Base-by-base conservation (phyloP, 495 filamentous ascomycete species). In the Delitschia confertaspora region DNA sequence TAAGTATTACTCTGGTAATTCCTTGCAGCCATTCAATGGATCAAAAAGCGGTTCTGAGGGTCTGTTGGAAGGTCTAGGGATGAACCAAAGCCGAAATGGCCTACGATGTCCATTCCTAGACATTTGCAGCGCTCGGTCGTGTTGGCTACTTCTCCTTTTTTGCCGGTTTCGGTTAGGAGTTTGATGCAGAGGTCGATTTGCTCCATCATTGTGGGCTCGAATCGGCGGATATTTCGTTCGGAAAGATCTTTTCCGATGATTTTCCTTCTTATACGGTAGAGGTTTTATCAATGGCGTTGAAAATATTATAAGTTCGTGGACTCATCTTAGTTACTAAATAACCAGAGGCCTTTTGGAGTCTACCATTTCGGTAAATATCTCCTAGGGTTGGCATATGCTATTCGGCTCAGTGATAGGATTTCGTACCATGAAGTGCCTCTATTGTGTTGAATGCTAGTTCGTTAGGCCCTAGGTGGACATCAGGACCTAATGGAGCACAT, bases 401-500 rank as follows among this genome's bases (percentile, higher is more conserved):
- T n/a, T n/a, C n/a, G n/a, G 13, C 3, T 5, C 1, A 18, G 16
- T 32, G 26, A 30, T 31, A 33, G 8, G 13, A 4, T 22, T 10
- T 29, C 43, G 17, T 41, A 36, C 45, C 33, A 9, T 49, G 27
- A 1, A 42, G 21, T 26, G 23, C 37, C n/a, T 18, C 30, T 14
- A 14, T 25, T 3, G 45, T 33, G 43, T 45, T 49, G 42, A 59
- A 45, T n/a, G 42, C 38, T 1, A 61, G 34, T 1, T 38, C 41
- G 31, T 61, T 55, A n/a, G 58, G 51, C 6, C 45, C 56, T 31
- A 47, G 43, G 19, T 56, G 47, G n/a, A 49, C 29, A 10, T 25
- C 25, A 10, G 17, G 13, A 3, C 45, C 45, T 47, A 19, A 9
- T 10, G 7, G 20, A 23, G 13, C 13, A 23, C 30, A 20, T 3